A percentile compares a stretch with the other conserved stretches of the same genome.
phyloP scores from a whole-genome alignment of 768 basidiomycete genomes.

The Termitomyces bulborhizus region DNA sequence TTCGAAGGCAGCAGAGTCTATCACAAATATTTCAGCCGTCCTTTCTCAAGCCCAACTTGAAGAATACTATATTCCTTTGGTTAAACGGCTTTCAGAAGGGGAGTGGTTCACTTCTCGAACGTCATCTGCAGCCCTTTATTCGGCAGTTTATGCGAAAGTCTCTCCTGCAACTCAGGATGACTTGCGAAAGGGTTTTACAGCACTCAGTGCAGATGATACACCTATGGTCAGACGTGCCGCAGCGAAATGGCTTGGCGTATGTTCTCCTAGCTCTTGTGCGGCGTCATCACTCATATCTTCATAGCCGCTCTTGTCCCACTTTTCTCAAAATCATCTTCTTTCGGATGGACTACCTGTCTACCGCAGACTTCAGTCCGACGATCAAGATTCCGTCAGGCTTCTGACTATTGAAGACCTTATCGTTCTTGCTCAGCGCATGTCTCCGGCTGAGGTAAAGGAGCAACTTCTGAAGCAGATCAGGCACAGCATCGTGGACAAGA shows the following conservation, averaged over 20 bases:
- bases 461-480: slow-evolving; percentile 85
- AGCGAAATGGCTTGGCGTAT: slow-evolving; percentile 92
- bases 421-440: slow-evolving; percentile 79
- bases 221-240: slow-evolving; percentile 98
- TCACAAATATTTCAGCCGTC: slow-evolving; percentile 79
- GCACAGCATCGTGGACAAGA: slow-evolving; percentile 88
- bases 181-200: slow-evolving; percentile 75
- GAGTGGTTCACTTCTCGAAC: slow-evolving; percentile 99
- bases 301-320: slow-evolving; percentile 74
- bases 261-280: slow-evolving; percentile 24
- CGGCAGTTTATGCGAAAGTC: slow-evolving; percentile 82
- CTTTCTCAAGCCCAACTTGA: slow-evolving; percentile 80
- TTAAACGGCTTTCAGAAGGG: slow-evolving; percentile 83
- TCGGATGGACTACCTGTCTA: slow-evolving; percentile 89
- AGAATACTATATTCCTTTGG: slow-evolving; percentile 84
- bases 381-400: slow-evolving; percentile 96
- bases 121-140: slow-evolving; percentile 90
- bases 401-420: slow-evolving; percentile 95
- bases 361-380: slow-evolving; percentile 88
- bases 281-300: neutral
- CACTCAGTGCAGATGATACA: slow-evolving; percentile 88
- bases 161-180: slow-evolving; percentile 76
- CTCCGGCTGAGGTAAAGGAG: slow-evolving; percentile 86
- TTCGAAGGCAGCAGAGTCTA: slow-evolving; percentile 86
- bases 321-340: slow-evolving; percentile 75